phyloP scores from a whole-genome alignment of 768 basidiomycete species.

The Hypholoma fasciculare region DNA sequence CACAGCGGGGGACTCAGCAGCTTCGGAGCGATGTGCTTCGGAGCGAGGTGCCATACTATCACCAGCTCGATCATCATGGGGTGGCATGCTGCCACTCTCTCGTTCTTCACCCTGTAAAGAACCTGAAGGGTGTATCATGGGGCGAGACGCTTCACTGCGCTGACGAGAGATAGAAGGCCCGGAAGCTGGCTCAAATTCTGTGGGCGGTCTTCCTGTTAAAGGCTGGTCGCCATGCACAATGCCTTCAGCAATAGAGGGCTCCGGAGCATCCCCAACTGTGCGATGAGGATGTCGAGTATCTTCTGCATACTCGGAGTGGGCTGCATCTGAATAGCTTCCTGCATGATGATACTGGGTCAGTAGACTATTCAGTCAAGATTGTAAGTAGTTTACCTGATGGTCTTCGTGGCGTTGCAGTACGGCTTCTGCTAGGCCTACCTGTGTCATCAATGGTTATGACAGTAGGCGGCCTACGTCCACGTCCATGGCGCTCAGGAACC shows the following conservation, averaged over 20 bases:
- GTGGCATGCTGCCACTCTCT: too few species aligned
- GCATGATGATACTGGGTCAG: background rate
- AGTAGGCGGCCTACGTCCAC: slow-evolving; percentile 22
- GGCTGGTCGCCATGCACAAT: background rate
- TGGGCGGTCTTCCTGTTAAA: background rate
- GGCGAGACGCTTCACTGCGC: background rate
- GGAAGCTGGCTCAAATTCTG: background rate
- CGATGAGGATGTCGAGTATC: background rate
- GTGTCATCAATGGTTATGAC: slow-evolving; percentile 19
- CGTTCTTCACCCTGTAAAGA: too few species aligned
- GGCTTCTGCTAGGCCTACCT: slow-evolving; percentile 1
- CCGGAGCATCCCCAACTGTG: background rate
- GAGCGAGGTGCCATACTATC: background rate
- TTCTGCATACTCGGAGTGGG: slow-evolving; percentile 15
- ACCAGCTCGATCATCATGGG: too few species aligned
- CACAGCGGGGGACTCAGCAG: slow-evolving; percentile 1
- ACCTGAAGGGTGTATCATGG: too few species aligned
- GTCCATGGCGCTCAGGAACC: slow-evolving; percentile 8
- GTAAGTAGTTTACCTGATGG: slow-evolving; percentile 14
- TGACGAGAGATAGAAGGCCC: background rate
- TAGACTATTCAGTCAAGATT: background rate
- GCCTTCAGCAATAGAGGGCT: background rate
- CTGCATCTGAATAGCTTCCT: slow-evolving; percentile 10
- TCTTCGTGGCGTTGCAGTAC: slow-evolving; percentile 15
- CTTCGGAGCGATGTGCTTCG: background rate